Percentiles rank a stretch among this genome's conserved stretches.
phyloP scores from a whole-genome alignment of 495 filamentous ascomycete genomes.

The Xylaria curta region DNA sequence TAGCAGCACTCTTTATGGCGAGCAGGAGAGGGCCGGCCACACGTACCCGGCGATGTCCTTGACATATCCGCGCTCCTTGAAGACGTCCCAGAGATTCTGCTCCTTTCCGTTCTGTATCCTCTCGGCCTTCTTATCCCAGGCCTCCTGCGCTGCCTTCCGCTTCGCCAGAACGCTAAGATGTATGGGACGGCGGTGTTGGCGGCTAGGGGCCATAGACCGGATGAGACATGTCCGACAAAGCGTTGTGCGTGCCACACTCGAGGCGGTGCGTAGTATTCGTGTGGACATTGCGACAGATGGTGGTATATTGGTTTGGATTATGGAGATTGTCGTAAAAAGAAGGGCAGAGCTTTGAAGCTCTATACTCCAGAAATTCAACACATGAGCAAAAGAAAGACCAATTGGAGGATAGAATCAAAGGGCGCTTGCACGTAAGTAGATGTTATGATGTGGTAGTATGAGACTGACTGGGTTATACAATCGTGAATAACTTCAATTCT shows the following conservation, averaged over 20 bases:
- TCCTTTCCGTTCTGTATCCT: conserved; percentile 66
- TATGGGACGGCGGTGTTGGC: conserved; percentile 26
- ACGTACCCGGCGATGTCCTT: conserved; percentile 82
- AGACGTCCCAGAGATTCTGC: conserved; percentile 67
- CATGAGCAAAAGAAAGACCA: neutral
- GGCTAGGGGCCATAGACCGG: conserved; percentile 26
- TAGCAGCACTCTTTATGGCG: neutral
- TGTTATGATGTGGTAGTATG: neutral
- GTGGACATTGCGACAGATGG: conserved; percentile 25
- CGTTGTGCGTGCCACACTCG: conserved; percentile 22
- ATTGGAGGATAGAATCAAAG: neutral
- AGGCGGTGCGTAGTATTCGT: conserved; percentile 1
- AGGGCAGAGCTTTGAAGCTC: conserved; percentile 15
- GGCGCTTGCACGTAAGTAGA: neutral
- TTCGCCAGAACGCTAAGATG: conserved; percentile 54
- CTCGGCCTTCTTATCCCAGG: conserved; percentile 63
- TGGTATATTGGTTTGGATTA: neutral
- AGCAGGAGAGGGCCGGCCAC: neutral
- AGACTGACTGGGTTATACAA: neutral
- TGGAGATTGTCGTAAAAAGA: neutral
- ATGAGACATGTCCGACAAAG: conserved; percentile 38
- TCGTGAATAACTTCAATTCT: conserved; percentile 12
- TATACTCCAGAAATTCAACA: neutral
- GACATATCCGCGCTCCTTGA: conserved; percentile 82
- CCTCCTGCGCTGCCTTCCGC: conserved; percentile 57